phyloP scores from a whole-genome alignment of 2,329 filamentous ascomycete genomes.

The Sporothrix protearum region DNA sequence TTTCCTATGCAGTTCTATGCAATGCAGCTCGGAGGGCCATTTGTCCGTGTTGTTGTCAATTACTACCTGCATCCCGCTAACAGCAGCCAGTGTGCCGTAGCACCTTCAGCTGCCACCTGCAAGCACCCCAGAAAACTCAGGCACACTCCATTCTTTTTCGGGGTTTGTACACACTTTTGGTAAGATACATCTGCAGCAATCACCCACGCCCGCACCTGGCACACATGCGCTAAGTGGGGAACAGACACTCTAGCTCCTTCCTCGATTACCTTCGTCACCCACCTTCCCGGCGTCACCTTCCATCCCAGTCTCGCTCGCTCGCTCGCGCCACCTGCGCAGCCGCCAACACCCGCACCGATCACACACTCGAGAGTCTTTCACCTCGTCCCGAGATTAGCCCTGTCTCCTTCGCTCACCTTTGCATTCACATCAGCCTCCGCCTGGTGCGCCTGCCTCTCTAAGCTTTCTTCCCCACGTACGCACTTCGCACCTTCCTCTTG shows the following conservation, averaged over 20 bases:
- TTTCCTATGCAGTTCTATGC: no score
- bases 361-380: conserved; percentile 11
- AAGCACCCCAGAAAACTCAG: conserved; percentile 4
- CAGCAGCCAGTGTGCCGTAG: not conserved
- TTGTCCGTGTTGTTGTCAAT: not conserved
- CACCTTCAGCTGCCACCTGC: not conserved
- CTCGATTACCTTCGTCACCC: conserved; percentile 20
- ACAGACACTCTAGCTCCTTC: conserved; percentile 10
- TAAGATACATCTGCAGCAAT: conserved; percentile 8
- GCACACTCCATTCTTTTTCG: conserved; percentile 6
- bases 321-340: conserved; percentile 18
- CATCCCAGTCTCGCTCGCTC: conserved; percentile 23
- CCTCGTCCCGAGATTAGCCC: not conserved
- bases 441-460: not conserved
- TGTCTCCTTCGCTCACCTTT: conserved; percentile 14
- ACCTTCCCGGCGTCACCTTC: conserved; percentile 21
- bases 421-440: not conserved
- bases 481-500: not conserved
- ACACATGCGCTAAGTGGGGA: conserved; percentile 25
- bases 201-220: not conserved
- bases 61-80: conserved; percentile 9
- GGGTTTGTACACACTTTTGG: conserved; percentile 2
- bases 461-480: not conserved
- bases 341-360: conserved; percentile 18
- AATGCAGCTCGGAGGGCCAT: not conserved